Conservation (phyloP, 768 basidiomycete genomes). For the Termitomyces sp. region DNA sequence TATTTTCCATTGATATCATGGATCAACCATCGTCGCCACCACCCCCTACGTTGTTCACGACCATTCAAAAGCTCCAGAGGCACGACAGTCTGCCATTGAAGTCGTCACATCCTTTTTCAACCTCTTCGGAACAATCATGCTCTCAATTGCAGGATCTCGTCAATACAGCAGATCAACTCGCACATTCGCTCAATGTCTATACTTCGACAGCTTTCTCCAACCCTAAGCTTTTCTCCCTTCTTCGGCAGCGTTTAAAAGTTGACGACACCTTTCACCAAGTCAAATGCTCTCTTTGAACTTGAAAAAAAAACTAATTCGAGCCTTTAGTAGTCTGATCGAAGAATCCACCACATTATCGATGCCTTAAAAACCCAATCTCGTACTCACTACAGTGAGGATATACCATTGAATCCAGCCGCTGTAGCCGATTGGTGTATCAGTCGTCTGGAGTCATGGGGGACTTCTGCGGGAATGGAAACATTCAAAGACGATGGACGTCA, state of each 20-base stretch:
- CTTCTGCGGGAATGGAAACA: conserved; percentile 64
- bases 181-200: conserved; percentile 47
- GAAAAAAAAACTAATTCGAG: conserved; percentile 6
- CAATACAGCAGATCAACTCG: conserved; percentile 44
- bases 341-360: conserved; percentile 41
- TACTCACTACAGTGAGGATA: conserved; percentile 55
- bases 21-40: conserved; percentile 17
- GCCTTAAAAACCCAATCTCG: conserved; percentile 40
- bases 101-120: conserved; percentile 39
- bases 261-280: conserved; percentile 49
- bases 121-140: conserved; percentile 33
- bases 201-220: conserved; percentile 47
- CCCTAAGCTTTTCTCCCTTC: conserved; percentile 60
- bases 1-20: conserved; percentile 9
- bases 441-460: conserved; percentile 57
- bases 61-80: conserved; percentile 34
- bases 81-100: conserved; percentile 29
- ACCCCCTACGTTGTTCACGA: conserved; percentile 33
- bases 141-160: conserved; percentile 45
- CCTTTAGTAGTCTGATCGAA: conserved; percentile 44
- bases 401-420: conserved; percentile 42
- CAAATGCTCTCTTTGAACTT: conserved; percentile 18
- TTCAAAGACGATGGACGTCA: conserved; percentile 58
- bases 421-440: conserved; percentile 54
- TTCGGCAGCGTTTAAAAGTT: conserved; percentile 57